Evolutionary conservation across 371 early-diverging fungal genomes (phyloP).

Genomic region (Apophysomyces trapeziformis): DNA sequence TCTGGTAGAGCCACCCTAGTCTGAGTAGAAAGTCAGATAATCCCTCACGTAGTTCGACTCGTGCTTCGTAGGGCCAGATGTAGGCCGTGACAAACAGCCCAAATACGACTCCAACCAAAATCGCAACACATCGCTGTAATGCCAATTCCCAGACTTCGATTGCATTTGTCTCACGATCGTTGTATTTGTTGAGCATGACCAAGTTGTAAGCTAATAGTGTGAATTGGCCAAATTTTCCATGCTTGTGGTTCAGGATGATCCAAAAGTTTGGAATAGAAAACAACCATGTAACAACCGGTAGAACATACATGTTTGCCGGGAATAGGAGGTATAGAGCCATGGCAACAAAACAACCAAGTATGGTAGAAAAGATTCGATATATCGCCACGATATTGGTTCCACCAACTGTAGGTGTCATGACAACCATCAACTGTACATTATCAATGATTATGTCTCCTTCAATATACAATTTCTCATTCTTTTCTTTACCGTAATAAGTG

Average conservation of each 20-base stretch:
- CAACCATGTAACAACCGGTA: conserved; percentile 66
- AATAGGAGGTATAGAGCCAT: conserved; percentile 63
- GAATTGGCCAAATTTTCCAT: conserved; percentile 81
- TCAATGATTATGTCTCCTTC: neutral
- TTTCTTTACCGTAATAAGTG: conserved; percentile 68
- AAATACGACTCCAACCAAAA: conserved; percentile 71
- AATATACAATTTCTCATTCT: neutral
- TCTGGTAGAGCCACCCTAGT: conserved; percentile 69
- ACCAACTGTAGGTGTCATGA: conserved; percentile 92
- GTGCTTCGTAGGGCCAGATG: conserved; percentile 86
- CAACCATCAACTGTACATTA: conserved; percentile 58
- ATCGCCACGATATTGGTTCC: conserved; percentile 76
- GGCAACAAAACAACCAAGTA: conserved; percentile 69
- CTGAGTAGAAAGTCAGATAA: conserved; percentile 68
- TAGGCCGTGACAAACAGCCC: conserved; percentile 73
- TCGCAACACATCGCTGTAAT: conserved; percentile 66
- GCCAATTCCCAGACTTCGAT: conserved; percentile 66
- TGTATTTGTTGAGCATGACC: conserved; percentile 77
- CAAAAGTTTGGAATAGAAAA: conserved; percentile 76
- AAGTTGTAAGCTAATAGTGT: conserved; percentile 78
- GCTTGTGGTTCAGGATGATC: conserved; percentile 69
- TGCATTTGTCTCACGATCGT: conserved; percentile 65
- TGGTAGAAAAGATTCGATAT: conserved; percentile 78
- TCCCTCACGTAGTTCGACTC: conserved; percentile 77
- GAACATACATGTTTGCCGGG: conserved; percentile 51